phyloP scores from a whole-genome alignment of 1,139 yeast species.

The Debaryomycetaceae sp. region DNA sequence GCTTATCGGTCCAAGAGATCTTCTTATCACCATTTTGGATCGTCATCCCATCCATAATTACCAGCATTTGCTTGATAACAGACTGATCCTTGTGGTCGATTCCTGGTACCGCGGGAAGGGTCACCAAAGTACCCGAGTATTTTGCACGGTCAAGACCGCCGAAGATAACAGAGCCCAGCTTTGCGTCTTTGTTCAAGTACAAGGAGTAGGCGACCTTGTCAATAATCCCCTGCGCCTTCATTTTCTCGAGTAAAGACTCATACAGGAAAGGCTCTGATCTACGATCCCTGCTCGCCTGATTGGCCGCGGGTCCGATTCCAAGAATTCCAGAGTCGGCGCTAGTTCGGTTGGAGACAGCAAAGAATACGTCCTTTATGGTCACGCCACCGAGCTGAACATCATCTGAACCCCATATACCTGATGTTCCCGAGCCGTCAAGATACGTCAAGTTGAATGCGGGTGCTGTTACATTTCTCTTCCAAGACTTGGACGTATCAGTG shows the following conservation, averaged over 20 bases:
- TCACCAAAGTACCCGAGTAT: conserved; percentile 12
- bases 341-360: neutral
- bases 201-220: conserved; percentile 22
- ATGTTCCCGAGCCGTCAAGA: neutral
- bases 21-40: neutral
- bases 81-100: neutral
- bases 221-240: conserved; percentile 17
- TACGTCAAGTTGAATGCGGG: neutral
- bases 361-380: neutral
- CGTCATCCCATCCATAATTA: neutral
- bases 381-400: neutral
- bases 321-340: neutral
- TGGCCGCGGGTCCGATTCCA: neutral
- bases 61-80: neutral
- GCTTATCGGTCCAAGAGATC: neutral
- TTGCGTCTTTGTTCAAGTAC: conserved; percentile 33
- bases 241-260: conserved; percentile 2
- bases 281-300: neutral
- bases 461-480: neutral
- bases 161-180: neutral
- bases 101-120: conserved; percentile 7
- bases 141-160: neutral
- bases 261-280: neutral
- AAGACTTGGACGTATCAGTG: neutral
- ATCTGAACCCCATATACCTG: neutral